phyloP scores from a whole-genome alignment of 768 basidiomycete genomes.

The Goffeauzyma gilvescens region DNA sequence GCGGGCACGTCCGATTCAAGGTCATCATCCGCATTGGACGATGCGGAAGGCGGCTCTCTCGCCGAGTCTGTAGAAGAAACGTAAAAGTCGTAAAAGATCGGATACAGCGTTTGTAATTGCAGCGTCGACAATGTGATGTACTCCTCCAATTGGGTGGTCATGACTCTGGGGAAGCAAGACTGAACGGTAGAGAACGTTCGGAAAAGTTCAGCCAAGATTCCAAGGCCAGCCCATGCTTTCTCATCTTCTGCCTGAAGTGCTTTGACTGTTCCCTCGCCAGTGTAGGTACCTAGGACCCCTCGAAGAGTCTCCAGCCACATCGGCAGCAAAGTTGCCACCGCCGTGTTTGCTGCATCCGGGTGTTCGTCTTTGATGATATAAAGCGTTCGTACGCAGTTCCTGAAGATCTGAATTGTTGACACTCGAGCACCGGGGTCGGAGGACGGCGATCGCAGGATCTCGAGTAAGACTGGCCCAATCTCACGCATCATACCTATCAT shows the following conservation, averaged over 20 bases:
- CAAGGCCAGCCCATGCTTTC: no score
- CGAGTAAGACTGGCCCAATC: constrained; percentile 64
- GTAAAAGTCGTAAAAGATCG: constrained; percentile 31
- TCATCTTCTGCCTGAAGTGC: no score
- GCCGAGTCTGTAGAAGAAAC: constrained; percentile 28
- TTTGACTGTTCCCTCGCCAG: no score
- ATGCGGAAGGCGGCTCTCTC: no score
- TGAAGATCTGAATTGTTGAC: constrained; percentile 67
- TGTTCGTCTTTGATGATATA: constrained; percentile 92
- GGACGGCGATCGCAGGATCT: background rate
- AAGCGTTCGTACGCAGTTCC: constrained; percentile 69
- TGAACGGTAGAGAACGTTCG: no score
- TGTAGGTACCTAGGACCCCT: constrained; percentile 48
- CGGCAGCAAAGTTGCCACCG: constrained; percentile 58
- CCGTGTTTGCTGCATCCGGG: constrained; percentile 67
- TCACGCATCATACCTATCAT: constrained; percentile 76
- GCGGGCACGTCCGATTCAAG: no score
- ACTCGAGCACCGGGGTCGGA: constrained; percentile 57
- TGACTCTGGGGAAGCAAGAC: no score
- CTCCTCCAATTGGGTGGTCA: no score
- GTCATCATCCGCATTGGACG: no score
- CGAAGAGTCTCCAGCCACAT: constrained; percentile 84
- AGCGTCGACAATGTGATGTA: constrained; percentile 21
- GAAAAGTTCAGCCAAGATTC: no score
- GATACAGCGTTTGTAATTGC: constrained; percentile 45